Evolutionary conservation across 1,139 yeast genomes (phyloP), one percentile per base, ranked within the genome.

Genomic region (Suhomyces maxii): DNA sequence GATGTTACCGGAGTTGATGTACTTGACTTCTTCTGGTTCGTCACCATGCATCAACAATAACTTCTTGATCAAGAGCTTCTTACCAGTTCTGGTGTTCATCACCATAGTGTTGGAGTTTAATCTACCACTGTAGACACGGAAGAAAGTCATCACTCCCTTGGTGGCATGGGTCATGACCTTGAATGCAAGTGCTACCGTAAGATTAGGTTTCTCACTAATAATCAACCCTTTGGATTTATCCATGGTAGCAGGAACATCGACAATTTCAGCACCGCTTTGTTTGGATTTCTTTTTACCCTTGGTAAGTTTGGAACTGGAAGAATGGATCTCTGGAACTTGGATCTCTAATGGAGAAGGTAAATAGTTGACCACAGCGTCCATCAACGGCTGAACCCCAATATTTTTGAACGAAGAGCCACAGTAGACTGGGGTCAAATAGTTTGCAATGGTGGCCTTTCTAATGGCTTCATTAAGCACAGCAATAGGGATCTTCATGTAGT

Each of bases 381-480:
- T 69, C 45, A 95, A 69, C 0, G 98, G 97, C 61, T 93, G 99
- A 2, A 93, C 96, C 11, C 99, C 99, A 44, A 93, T 86, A 60
- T 93, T 93, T 52, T 77, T 80, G 67, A 93, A 93, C 44, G 97
- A 87, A 1, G 98, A 88, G 3, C 99, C 99, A 65, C 97, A 89
- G 35, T 90, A 69, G 0, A 93, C 87, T 0, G 99, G 98, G 0
- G 86, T 79, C 3, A 89, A 73, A 35, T 71, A 67, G 45, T 79
- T 77, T 0, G 64, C 64, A 3, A 89, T 56, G 0, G 96, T 87
- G 1, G 87, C 82, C 30, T 69, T 68, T 45, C 89, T 71, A 10
- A 93, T 75, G 0, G 96, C 85, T 12, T 60, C 57, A 42, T 75
- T 77, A 30, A 93, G 68, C 2, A 78, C 58, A 0, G 58, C 54